phyloP scores from a whole-genome alignment of 2,329 filamentous ascomycete species.

The Teratosphaeriaceae sp. region DNA sequence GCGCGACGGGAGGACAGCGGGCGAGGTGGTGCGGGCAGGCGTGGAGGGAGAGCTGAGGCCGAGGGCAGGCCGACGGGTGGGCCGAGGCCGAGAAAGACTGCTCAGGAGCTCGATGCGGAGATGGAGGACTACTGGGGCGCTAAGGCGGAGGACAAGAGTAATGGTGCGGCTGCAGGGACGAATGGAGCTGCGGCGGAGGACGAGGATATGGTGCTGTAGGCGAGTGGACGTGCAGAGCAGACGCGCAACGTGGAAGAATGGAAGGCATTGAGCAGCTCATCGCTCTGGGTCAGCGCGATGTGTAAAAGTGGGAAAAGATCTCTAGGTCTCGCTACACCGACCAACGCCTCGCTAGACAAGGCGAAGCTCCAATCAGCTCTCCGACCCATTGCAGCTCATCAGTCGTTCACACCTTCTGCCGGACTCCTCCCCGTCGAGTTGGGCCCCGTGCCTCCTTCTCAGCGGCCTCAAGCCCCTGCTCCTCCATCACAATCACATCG shows the following conservation, averaged over 20 bases:
- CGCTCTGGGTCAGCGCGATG: too few relatives aligned
- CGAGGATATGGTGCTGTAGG: conserved; percentile 29
- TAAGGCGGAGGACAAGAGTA: conserved; percentile 31
- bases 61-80: conserved; percentile 37
- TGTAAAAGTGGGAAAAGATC: too few relatives aligned
- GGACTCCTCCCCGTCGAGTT: neutral
- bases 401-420: neutral
- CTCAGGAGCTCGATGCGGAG: conserved; percentile 89
- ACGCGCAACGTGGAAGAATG: neutral
- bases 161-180: conserved; percentile 14
- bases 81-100: conserved; percentile 68
- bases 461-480: conserved; percentile 7
- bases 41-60: conserved; percentile 32
- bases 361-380: too few relatives aligned
- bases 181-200: conserved; percentile 14
- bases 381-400: neutral
- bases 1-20: conserved; percentile 37
- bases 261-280: neutral
- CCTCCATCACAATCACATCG: conserved; percentile 8
- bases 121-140: conserved; percentile 86
- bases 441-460: conserved; percentile 4
- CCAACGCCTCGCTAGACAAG: neutral
- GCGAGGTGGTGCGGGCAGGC: conserved; percentile 32
- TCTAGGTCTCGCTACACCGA: neutral
- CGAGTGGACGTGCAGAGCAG: neutral